A percentile compares a stretch with the other conserved stretches of the same genome.
Conservation (phyloP, 441 rosid species). For the Populus hybrid region DNA sequence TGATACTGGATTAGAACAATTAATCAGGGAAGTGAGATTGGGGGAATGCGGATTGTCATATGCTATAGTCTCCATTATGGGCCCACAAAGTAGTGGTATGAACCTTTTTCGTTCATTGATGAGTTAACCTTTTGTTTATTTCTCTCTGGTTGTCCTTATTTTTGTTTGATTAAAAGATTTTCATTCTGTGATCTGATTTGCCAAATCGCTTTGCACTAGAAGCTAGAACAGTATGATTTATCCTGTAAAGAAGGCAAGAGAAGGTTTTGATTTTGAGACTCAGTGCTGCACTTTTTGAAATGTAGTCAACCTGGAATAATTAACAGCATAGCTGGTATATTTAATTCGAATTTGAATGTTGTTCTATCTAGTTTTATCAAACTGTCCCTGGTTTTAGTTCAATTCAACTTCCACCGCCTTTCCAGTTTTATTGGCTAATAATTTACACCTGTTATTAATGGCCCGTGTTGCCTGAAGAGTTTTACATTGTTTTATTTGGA, state of each 20-base stretch:
- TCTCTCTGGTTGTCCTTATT: background rate
- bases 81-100: constrained; percentile 99
- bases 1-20: constrained; percentile 58
- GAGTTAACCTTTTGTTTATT: background rate
- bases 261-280: background rate
- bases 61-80: constrained; percentile 98
- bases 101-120: constrained; percentile 4
- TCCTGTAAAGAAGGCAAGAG: background rate
- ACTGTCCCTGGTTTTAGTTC: background rate
- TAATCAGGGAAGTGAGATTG: constrained; percentile 73
- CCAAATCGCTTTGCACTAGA: background rate
- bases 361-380: background rate
- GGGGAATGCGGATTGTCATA: constrained; percentile 90
- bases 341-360: background rate
- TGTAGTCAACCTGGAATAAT: background rate
- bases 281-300: background rate
- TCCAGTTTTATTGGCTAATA: background rate
- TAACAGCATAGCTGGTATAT: background rate
- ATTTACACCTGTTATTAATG: background rate
- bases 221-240: background rate
- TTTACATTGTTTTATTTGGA: constrained; percentile 23
- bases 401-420: background rate
- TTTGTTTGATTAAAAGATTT: background rate
- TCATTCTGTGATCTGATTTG: background rate
- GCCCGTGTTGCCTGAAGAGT: constrained; percentile 1